Conservation (phyloP, 2,329 filamentous ascomycete genomes). For the Colletotrichum lentis region DNA sequence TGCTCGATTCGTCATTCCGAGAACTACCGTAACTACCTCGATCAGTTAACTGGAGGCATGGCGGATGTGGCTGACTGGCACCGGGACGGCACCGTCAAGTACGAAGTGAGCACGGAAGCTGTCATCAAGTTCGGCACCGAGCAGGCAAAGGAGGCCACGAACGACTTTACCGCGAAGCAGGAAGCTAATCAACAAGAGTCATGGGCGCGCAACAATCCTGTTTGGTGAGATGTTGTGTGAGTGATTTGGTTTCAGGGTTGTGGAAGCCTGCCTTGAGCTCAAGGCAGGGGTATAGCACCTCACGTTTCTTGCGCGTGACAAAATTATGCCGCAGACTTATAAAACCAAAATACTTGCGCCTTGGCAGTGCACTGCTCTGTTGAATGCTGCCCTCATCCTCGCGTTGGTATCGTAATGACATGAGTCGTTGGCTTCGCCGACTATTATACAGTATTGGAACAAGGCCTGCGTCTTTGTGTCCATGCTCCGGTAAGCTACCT, state of each 20-base stretch:
- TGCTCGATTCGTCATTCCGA: constrained; percentile 56
- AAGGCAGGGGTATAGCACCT: too few relatives aligned
- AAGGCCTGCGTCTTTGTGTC: constrained; percentile 5
- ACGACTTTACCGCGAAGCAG: constrained; percentile 23
- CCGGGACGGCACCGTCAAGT: constrained; percentile 48
- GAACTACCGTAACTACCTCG: constrained; percentile 50
- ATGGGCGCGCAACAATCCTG: constrained; percentile 12
- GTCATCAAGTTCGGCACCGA: constrained; percentile 27
- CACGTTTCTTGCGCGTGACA: too few relatives aligned
- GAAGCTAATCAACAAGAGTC: constrained; percentile 19
- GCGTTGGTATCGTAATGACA: constrained; percentile 37
- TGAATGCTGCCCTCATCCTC: constrained; percentile 24
- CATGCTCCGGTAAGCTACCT: constrained; percentile 44
- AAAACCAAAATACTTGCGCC: neutral
- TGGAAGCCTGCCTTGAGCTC: neutral
- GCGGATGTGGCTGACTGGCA: constrained; percentile 47
- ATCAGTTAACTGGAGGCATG: constrained; percentile 52
- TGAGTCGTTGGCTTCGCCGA: constrained; percentile 24
- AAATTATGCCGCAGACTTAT: too few relatives aligned
- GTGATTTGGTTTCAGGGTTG: neutral
- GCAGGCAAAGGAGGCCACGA: constrained; percentile 8
- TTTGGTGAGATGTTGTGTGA: constrained; percentile 15
- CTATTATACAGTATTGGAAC: constrained; percentile 31
- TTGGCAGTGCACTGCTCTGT: constrained; percentile 22
- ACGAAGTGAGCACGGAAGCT: constrained; percentile 42